Conservation (phyloP, 2,329 filamentous ascomycete species). For the Gnomoniopsis smithogilvyi region DNA sequence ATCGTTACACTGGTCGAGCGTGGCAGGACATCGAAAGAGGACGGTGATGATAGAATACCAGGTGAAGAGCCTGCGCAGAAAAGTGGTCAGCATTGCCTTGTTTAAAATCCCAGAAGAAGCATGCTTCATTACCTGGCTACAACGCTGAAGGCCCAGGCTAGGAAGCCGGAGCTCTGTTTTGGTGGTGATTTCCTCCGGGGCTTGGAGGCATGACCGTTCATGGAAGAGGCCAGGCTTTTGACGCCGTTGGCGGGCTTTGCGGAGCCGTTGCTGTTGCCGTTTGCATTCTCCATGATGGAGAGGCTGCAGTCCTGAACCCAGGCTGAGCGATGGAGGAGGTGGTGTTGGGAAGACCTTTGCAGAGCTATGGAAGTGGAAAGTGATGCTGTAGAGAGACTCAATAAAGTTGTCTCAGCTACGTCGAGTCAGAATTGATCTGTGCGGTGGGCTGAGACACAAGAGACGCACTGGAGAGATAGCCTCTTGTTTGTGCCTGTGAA, state of each 20-base stretch:
- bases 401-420: background rate
- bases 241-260: conserved; percentile 25
- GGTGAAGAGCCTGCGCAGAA: conserved; percentile 60
- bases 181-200: conserved; percentile 28
- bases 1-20: conserved; percentile 63
- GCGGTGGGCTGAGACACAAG: background rate
- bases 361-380: background rate
- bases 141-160: conserved; percentile 43
- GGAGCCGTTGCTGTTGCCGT: conserved; percentile 34
- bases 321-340: background rate
- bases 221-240: conserved; percentile 25
- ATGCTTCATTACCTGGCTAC: conserved; percentile 48
- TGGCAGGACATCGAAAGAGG: conserved; percentile 77
- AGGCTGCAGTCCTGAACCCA: conserved; percentile 3
- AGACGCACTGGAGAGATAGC: background rate
- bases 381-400: background rate
- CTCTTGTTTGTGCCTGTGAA: background rate
- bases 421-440: background rate
- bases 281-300: conserved; percentile 36
- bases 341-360: background rate
- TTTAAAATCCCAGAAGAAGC: background rate
- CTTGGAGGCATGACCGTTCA: conserved; percentile 35
- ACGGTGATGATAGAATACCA: conserved; percentile 86
- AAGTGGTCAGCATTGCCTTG: background rate
- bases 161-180: conserved; percentile 26